Evolutionary conservation across 192 early-diverging fungal species (phyloP), one percentile per base, ranked within the genome.

Genomic region (Coemansia pectinata): DNA sequence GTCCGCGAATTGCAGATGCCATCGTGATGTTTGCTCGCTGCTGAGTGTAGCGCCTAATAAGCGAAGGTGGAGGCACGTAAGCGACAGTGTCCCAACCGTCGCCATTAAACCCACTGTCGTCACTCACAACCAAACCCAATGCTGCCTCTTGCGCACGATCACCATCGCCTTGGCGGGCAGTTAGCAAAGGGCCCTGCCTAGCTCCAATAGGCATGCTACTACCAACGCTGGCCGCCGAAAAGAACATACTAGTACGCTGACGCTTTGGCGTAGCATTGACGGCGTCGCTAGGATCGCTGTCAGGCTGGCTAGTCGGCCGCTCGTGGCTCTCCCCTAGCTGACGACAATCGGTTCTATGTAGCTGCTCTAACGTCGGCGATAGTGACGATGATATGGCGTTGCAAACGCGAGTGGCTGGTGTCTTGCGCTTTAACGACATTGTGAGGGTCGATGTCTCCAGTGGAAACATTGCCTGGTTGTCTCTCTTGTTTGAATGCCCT

Each of bases 351-450:
- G 41, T 47, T 17, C 14, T 19, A 14, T 42, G 25, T 29, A 7
- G 23, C 40, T 45, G 41, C 25, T 19, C 27, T n/a, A 25, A 14
- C 1, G 27, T 7, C 23, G 12, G 27, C 14, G 40, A 25, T 9
- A 25, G 40, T 45, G 42, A 7, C 10, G 17, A 15, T 42, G 47
- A 29, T 31, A 64, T 17, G 25, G 27, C 25, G 17, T 33, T 38
- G 36, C 9, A 14, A 23, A 33, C 34, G 10, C 34, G 58, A 19
- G 57, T 33, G 25, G 29, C 15, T 11, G 60, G 39, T 15, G 69
- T 5, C 44, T 81, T 81, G 67, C 79, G 75, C 66, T 83, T 83
- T 5, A 67, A 25, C 39, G 76, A 70, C 33, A 62, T 59, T 11
- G 60, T 39, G 11, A 73, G 62, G 14, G 44, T 72, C 38, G 76